These are phyloP conservation scores for Lachancea fermentati DNA, from an alignment of 805 yeast genomes.

Conservation along the genomic window DNA sequence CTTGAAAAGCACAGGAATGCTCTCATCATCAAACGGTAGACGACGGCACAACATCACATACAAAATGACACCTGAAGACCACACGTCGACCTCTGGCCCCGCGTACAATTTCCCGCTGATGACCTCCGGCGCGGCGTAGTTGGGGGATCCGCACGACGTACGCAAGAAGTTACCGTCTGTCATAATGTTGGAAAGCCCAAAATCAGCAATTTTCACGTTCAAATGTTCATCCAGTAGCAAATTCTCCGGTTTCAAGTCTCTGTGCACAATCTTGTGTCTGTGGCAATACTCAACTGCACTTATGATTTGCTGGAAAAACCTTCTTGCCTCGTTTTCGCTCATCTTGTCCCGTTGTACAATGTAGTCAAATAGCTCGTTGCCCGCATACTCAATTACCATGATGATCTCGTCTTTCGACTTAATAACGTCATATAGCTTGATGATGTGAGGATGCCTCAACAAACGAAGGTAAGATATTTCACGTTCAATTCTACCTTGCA, in stretches of 20 bases:
- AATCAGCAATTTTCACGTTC: slow-evolving; percentile 94
- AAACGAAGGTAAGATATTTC: slow-evolving; percentile 86
- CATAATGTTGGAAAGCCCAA: slow-evolving; percentile 92
- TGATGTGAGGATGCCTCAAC: slow-evolving; percentile 92
- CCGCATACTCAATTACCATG: slow-evolving; percentile 96
- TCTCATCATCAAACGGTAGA: slow-evolving; percentile 93
- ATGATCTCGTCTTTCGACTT: slow-evolving; percentile 92
- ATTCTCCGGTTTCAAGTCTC: slow-evolving; percentile 96
- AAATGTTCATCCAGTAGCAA: slow-evolving; percentile 80
- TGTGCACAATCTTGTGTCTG: slow-evolving; percentile 90
- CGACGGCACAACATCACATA: slow-evolving; percentile 96
- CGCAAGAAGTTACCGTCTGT: slow-evolving; percentile 94
- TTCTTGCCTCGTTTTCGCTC: slow-evolving; percentile 86
- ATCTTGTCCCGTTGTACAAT: slow-evolving; percentile 90
- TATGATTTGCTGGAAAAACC: slow-evolving; percentile 93
- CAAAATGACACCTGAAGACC: slow-evolving; percentile 94
- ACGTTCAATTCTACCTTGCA: slow-evolving; percentile 95
- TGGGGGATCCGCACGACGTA: slow-evolving; percentile 94
- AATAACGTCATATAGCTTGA: slow-evolving; percentile 90
- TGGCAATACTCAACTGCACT: slow-evolving; percentile 97
- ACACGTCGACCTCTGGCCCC: slow-evolving; percentile 96
- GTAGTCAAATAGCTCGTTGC: slow-evolving; percentile 92
- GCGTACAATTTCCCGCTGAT: slow-evolving; percentile 92
- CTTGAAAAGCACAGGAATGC: slow-evolving; percentile 89
- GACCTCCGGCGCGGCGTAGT: slow-evolving; percentile 97